A percentile compares a stretch with the other conserved stretches of the same genome.
phyloP scores from a whole-genome alignment of 306 rosid species.

The Mimosa bimucronata region DNA sequence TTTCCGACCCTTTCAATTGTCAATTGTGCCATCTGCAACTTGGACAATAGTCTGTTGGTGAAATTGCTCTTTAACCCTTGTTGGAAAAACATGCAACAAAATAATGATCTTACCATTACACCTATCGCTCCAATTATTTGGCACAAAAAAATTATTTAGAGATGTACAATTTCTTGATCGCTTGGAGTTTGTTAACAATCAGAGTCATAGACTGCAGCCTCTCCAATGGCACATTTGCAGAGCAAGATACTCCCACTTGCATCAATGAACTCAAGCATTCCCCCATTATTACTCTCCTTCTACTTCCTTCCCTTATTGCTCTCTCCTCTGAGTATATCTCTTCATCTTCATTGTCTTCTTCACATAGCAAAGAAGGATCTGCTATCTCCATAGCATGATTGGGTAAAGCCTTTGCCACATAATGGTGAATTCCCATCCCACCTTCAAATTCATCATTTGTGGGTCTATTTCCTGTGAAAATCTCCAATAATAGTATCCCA shows the following conservation, averaged over 20 bases:
- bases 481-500: slow-evolving; percentile 46
- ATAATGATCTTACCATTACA: too few relatives aligned
- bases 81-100: too few relatives aligned
- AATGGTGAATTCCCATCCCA: slow-evolving; percentile 33
- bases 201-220: slow-evolving; percentile 26
- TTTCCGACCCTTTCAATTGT: too few relatives aligned
- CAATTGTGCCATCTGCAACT: too few relatives aligned
- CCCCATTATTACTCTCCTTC: too few relatives aligned
- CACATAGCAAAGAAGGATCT: slow-evolving; percentile 24
- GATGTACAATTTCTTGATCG: slow-evolving; percentile 29
- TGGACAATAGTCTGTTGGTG: too few relatives aligned
- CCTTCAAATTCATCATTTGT: slow-evolving; percentile 46
- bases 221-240: slow-evolving; percentile 36
- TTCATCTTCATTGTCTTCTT: too few relatives aligned
- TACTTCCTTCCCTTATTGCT: too few relatives aligned
- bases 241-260: slow-evolving; percentile 54
- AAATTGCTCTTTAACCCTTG: too few relatives aligned
- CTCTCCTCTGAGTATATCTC: too few relatives aligned
- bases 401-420: slow-evolving; percentile 34
- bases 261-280: slow-evolving; percentile 11
- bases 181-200: slow-evolving; percentile 46
- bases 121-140: too few relatives aligned
- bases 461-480: slow-evolving; percentile 49
- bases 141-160: background rate
- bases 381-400: slow-evolving; percentile 44